phyloP scores from a whole-genome alignment of 2,329 filamentous ascomycete species.

The Alternaria gansuensis region DNA sequence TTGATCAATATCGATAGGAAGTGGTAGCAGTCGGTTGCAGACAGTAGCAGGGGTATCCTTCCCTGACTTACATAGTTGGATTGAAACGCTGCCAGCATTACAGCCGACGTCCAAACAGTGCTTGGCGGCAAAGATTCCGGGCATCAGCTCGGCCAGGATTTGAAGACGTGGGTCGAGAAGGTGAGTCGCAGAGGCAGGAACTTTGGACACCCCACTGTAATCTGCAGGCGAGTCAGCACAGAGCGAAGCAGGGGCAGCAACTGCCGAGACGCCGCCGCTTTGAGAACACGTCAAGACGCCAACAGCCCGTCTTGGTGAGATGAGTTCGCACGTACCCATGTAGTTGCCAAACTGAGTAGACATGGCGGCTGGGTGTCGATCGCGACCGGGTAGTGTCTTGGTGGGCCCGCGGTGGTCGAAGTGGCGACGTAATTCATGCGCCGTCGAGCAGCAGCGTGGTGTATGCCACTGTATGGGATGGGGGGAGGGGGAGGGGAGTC shows the following conservation, averaged over 20 bases:
- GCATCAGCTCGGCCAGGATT: slow-evolving; percentile 45
- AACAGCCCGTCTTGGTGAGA: slow-evolving; percentile 21
- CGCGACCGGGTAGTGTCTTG: slow-evolving; percentile 26
- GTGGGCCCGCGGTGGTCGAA: slow-evolving; percentile 23
- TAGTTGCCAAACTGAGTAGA: slow-evolving; percentile 50
- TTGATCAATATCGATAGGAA: slow-evolving; percentile 42
- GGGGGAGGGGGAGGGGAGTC: too few relatives aligned
- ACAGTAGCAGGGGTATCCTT: slow-evolving; percentile 34
- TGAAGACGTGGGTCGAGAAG: slow-evolving; percentile 51
- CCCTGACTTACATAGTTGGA: slow-evolving; percentile 50
- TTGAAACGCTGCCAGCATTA: slow-evolving; percentile 51
- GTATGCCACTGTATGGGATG: slow-evolving; percentile 22
- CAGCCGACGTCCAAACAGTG: slow-evolving; percentile 53
- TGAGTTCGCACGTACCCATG: slow-evolving; percentile 29
- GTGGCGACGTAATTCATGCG: slow-evolving; percentile 31
- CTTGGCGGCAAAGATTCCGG: slow-evolving; percentile 49
- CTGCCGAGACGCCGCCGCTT: slow-evolving; percentile 31
- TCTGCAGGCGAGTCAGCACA: slow-evolving; percentile 39
- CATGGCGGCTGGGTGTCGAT: slow-evolving; percentile 41
- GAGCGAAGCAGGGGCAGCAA: slow-evolving; percentile 18
- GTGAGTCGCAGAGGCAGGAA: slow-evolving; percentile 49
- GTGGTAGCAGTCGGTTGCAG: slow-evolving; percentile 45
- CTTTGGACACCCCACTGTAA: slow-evolving; percentile 51
- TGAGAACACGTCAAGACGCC: slow-evolving; percentile 20
- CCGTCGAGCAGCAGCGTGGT: slow-evolving; percentile 19